phyloP scores from a whole-genome alignment of 495 filamentous ascomycete genomes.

The Umbilicaria muhlenbergii region DNA sequence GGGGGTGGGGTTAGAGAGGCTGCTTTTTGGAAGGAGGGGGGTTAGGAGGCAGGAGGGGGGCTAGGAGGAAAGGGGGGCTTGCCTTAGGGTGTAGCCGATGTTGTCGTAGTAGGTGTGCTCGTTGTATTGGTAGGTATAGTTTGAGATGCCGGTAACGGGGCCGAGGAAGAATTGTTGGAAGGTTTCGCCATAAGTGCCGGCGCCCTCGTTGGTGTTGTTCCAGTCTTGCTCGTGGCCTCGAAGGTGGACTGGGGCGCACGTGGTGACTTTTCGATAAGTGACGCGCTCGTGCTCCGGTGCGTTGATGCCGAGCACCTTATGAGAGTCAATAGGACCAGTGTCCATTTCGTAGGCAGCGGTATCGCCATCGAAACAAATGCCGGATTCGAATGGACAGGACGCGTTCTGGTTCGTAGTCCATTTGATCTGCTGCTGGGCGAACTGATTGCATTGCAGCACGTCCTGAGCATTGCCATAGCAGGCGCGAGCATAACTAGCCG shows the following conservation, averaged over 20 bases:
- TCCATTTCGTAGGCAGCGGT: constrained; percentile 17
- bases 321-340: constrained; percentile 19
- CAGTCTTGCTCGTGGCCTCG: not conserved
- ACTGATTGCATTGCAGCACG: constrained; percentile 10
- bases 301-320: constrained; percentile 18
- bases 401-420: constrained; percentile 13
- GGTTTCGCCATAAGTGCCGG: not conserved
- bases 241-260: constrained; percentile 14
- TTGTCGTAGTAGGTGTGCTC: not conserved
- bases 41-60: no score
- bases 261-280: constrained; percentile 16
- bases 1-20: no score
- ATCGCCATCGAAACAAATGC: constrained; percentile 10
- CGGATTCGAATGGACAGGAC: constrained; percentile 16
- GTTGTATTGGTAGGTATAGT: constrained; percentile 14
- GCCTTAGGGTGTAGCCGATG: constrained; percentile 12
- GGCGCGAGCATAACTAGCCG: constrained; percentile 14
- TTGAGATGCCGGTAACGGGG: not conserved
- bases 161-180: constrained; percentile 1
- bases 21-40: no score
- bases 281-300: constrained; percentile 12
- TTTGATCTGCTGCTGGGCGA: constrained; percentile 6
- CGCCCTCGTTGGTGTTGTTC: constrained; percentile 1
- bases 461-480: constrained; percentile 14
- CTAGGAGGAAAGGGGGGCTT: not conserved